These are phyloP conservation scores for Oropetium thomaeum DNA, from an alignment of 176 grass and related monocot species.

Conservation along the genomic window DNA sequence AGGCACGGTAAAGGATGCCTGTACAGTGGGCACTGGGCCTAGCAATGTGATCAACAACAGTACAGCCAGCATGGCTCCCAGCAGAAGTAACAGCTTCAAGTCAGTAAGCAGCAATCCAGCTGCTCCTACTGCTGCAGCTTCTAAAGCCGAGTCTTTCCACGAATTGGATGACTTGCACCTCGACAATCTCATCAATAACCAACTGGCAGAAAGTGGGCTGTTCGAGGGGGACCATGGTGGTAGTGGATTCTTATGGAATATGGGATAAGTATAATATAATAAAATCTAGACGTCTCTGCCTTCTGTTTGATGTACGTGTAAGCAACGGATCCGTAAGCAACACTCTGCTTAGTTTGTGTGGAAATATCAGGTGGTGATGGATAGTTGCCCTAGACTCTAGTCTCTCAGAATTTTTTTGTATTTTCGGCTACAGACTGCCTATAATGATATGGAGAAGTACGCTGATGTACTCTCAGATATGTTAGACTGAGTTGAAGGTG, in stretches of 20 bases:
- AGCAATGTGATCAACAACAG: constrained; percentile 50
- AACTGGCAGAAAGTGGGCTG: constrained; percentile 53
- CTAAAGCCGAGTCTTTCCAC: constrained; percentile 51
- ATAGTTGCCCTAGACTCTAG: constrained; percentile 9
- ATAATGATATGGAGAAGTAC: constrained; percentile 21
- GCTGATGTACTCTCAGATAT: constrained; percentile 25
- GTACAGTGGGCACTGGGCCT: constrained; percentile 30
- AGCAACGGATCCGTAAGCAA: constrained; percentile 14
- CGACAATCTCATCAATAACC: constrained; percentile 35
- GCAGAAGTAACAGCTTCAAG: constrained; percentile 81
- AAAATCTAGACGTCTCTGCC: neutral
- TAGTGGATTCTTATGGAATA: constrained; percentile 48
- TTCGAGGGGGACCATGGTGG: constrained; percentile 47
- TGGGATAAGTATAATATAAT: too few species aligned
- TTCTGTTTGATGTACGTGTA: neutral
- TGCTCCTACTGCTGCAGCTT: constrained; percentile 1
- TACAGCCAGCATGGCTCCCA: constrained; percentile 20
- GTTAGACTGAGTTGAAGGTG: constrained; percentile 9
- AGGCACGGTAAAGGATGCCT: neutral
- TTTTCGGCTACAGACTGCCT: neutral
- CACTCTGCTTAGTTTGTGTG: neutral
- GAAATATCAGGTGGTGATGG: neutral
- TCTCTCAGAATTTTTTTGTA: constrained; percentile 10
- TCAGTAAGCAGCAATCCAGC: constrained; percentile 72
- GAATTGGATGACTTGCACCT: constrained; percentile 56